Conservation (phyloP, 805 yeast species). For the Wickerhamomyces hampshirensis region DNA sequence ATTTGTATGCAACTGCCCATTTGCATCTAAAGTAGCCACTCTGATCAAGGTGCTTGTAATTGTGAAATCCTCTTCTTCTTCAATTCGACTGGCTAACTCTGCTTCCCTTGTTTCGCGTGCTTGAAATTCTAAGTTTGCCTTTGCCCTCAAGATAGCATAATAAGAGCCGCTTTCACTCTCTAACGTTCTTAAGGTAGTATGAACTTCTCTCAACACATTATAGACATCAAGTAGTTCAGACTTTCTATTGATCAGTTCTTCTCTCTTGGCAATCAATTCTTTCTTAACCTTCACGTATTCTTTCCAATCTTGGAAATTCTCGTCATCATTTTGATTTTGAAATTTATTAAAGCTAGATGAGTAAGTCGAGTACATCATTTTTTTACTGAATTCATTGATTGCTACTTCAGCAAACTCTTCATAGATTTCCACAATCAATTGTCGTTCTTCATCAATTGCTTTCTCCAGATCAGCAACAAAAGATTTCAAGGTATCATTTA, state of each 20-base stretch:
- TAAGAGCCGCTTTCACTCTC: slow-evolving; percentile 59
- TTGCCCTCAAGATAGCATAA: slow-evolving; percentile 50
- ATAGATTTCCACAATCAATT: slow-evolving; percentile 53
- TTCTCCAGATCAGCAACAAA: slow-evolving; percentile 26
- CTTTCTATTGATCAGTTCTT: slow-evolving; percentile 36
- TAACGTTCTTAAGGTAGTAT: slow-evolving; percentile 40
- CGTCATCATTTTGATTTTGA: slow-evolving; percentile 25
- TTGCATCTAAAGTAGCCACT: slow-evolving; percentile 10
- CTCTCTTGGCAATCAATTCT: slow-evolving; percentile 50
- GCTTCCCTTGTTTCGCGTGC: slow-evolving; percentile 43
- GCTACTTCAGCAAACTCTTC: slow-evolving; percentile 73
- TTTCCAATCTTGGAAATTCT: slow-evolving; percentile 53
- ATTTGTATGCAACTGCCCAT: slow-evolving; percentile 16
- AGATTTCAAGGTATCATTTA: slow-evolving; percentile 28
- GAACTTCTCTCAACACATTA: slow-evolving; percentile 30
- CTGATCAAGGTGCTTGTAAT: slow-evolving; percentile 15
- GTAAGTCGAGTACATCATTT: slow-evolving; percentile 39
- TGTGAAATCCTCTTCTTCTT: slow-evolving; percentile 11
- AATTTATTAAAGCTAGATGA: slow-evolving; percentile 20
- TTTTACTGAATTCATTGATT: slow-evolving; percentile 57
- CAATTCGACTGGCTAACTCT: slow-evolving; percentile 14
- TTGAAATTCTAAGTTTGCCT: slow-evolving; percentile 55
- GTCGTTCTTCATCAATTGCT: slow-evolving; percentile 34
- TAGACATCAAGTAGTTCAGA: slow-evolving; percentile 28
- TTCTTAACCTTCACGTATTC: slow-evolving; percentile 53